phyloP scores from a whole-genome alignment of 2,329 filamentous ascomycete genomes.

The Fusarium dlaminii region DNA sequence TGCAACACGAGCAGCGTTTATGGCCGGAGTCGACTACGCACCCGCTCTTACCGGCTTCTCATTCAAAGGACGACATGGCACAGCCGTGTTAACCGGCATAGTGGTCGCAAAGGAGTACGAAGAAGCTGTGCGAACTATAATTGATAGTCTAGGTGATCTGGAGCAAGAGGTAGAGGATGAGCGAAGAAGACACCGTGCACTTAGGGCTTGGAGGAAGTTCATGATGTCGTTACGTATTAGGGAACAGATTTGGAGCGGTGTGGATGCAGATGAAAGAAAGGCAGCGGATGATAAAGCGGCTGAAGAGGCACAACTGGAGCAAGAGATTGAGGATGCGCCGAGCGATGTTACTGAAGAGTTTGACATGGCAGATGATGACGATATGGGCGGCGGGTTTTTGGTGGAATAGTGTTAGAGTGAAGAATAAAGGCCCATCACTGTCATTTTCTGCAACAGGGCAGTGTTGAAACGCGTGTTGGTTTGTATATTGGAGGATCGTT shows the following conservation, averaged over 20 bases:
- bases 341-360: conserved; percentile 57
- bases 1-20: conserved; percentile 75
- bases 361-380: conserved; percentile 54
- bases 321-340: conserved; percentile 47
- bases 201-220: conserved; percentile 75
- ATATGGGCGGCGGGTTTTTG: conserved; percentile 59
- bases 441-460: not conserved
- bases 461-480: not conserved
- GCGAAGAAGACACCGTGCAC: conserved; percentile 76
- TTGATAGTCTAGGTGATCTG: conserved; percentile 74
- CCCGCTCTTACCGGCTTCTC: conserved; percentile 91
- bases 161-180: conserved; percentile 70
- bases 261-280: conserved; percentile 58
- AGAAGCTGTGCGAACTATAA: conserved; percentile 76
- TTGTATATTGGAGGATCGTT: not conserved
- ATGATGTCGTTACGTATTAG: conserved; percentile 80
- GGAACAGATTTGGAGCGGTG: conserved; percentile 73
- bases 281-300: conserved; percentile 51
- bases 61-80: conserved; percentile 87
- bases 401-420: conserved; percentile 44
- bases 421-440: not conserved
- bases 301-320: conserved; percentile 49
- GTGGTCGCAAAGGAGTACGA: conserved; percentile 77
- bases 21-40: conserved; percentile 85
- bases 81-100: conserved; percentile 80